Conservation (phyloP, 768 basidiomycete species). For the Tubosaeta sp. region DNA sequence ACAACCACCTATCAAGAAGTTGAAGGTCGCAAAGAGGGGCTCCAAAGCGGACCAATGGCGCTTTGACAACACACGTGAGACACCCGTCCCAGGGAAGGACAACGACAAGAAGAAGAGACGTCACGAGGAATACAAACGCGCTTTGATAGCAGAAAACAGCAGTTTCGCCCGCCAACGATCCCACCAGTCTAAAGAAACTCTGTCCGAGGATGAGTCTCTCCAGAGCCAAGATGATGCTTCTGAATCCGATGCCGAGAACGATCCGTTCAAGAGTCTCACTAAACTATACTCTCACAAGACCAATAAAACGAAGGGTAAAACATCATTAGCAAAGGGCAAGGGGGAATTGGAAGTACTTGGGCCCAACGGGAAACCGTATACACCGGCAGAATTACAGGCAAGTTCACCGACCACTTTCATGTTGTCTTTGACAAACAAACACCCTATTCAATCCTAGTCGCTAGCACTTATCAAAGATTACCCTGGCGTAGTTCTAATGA, state of each 20-base stretch:
- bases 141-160: conserved; percentile 47
- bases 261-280: conserved; percentile 44
- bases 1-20: conserved; percentile 28
- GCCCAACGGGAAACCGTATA: conserved; percentile 67
- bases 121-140: conserved; percentile 48
- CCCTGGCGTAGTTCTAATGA: conserved; percentile 64
- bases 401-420: conserved; percentile 1
- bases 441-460: conserved; percentile 14
- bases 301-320: conserved; percentile 35
- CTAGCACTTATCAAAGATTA: conserved; percentile 60
- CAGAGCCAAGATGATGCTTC: conserved; percentile 24
- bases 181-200: conserved; percentile 9
- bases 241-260: conserved; percentile 41
- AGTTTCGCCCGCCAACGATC: conserved; percentile 25
- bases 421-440: not conserved
- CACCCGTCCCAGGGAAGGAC: conserved; percentile 9
- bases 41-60: conserved; percentile 40
- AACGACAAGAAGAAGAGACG: conserved; percentile 46
- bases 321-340: conserved; percentile 28
- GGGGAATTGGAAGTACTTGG: conserved; percentile 45
- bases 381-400: conserved; percentile 73
- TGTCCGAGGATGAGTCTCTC: conserved; percentile 21
- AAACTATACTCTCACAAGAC: conserved; percentile 41
- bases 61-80: conserved; percentile 32
- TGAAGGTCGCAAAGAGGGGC: conserved; percentile 19